A percentile compares a stretch with the other conserved stretches of the same genome.
These are phyloP conservation scores for Arabidopsis suecica DNA, from an alignment of 345 rosid species.

Conservation along the genomic window DNA sequence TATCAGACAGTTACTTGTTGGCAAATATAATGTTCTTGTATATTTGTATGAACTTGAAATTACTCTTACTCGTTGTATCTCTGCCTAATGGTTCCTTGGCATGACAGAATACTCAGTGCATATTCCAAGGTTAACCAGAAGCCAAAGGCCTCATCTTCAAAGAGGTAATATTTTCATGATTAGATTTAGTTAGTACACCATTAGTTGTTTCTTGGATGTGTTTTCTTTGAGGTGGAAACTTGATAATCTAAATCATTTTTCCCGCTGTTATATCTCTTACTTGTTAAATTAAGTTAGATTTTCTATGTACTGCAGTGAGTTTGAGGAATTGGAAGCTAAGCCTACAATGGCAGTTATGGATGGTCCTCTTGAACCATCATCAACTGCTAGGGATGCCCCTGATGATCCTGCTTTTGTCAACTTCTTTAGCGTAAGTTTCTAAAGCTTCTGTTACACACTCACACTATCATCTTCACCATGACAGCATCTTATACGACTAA, in stretches of 20 bases:
- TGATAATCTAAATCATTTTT: neutral
- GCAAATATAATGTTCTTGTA: conserved; percentile 8
- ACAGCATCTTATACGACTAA: conserved; percentile 1
- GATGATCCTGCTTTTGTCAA: conserved; percentile 86
- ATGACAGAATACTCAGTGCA: conserved; percentile 80
- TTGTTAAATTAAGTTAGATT: neutral
- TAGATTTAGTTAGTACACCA: neutral
- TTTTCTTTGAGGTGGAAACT: neutral
- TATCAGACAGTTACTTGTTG: conserved; percentile 1
- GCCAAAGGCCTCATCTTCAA: conserved; percentile 64
- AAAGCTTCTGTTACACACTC: conserved; percentile 15
- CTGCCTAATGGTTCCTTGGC: conserved; percentile 15
- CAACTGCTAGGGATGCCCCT: conserved; percentile 59
- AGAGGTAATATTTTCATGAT: conserved; percentile 56
- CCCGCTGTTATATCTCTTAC: neutral
- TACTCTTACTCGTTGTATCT: conserved; percentile 1
- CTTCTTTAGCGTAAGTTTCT: conserved; percentile 78
- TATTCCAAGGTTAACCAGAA: conserved; percentile 86
- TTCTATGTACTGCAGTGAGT: conserved; percentile 60
- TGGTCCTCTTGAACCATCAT: conserved; percentile 86
- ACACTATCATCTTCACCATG: neutral
- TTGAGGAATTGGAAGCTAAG: conserved; percentile 93
- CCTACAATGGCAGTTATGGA: conserved; percentile 92
- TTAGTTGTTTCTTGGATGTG: conserved; percentile 17
- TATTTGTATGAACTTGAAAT: conserved; percentile 1